Conservation (phyloP, 129 eudicot genomes). For the Rutidosis leptorrhynchoides region DNA sequence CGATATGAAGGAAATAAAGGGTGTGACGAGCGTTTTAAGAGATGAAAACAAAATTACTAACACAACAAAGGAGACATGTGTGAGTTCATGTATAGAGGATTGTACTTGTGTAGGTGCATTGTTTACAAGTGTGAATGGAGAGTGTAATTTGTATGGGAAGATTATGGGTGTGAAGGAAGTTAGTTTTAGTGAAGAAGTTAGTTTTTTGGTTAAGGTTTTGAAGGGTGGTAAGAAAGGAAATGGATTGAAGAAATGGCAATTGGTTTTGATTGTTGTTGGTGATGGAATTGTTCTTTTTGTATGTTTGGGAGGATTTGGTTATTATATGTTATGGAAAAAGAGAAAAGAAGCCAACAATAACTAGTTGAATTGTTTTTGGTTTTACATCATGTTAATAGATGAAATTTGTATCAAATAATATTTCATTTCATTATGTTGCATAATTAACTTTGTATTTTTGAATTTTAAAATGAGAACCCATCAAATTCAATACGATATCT, state of each 20-base stretch:
- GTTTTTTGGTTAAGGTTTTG: constrained; percentile 71
- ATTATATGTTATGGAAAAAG: constrained; percentile 56
- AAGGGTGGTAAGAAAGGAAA: constrained; percentile 31
- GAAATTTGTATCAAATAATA: too few relatives aligned
- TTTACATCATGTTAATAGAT: too few relatives aligned
- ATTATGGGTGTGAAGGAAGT: constrained; percentile 63
- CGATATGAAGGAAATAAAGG: constrained; percentile 58
- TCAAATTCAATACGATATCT: too few relatives aligned
- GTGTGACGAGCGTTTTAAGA: constrained; percentile 44
- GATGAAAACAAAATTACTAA: constrained; percentile 24
- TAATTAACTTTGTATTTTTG: too few relatives aligned
- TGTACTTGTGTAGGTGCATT: constrained; percentile 75
- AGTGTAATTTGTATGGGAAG: constrained; percentile 58
- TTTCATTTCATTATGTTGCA: too few relatives aligned
- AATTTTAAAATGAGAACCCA: too few relatives aligned
- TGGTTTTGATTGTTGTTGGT: constrained; percentile 56
- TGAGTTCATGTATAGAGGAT: constrained; percentile 42
- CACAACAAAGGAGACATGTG: constrained; percentile 43
- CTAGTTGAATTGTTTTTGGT: not conserved
- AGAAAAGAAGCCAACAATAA: constrained; percentile 35
- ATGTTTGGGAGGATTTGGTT: constrained; percentile 59
- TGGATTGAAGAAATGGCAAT: constrained; percentile 68
- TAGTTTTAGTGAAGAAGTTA: constrained; percentile 27
- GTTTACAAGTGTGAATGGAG: constrained; percentile 33
- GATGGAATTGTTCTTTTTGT: constrained; percentile 66